Evolutionary conservation across 73 alveolate genomes (phyloP).

Genomic region (Paramecium octaurelia): DNA sequence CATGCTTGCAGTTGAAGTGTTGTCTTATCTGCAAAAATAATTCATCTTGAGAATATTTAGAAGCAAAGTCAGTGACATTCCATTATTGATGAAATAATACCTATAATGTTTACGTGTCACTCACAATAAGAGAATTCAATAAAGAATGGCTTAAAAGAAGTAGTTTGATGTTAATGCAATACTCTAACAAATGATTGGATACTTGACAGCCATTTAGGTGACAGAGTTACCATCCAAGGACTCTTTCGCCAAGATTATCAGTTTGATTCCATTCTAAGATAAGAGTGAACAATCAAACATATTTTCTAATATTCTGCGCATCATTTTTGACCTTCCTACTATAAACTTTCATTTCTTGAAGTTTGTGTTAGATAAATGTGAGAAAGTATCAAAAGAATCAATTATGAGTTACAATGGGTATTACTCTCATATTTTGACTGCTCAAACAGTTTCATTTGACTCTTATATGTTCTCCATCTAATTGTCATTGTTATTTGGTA

Average conservation of each 20-base stretch:
- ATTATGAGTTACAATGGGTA: neutral
- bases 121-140: neutral
- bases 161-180: neutral
- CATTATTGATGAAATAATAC: neutral
- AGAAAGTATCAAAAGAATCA: constrained; percentile 29
- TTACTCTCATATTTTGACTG: constrained; percentile 22
- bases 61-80: neutral
- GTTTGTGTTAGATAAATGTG: neutral
- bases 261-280: neutral
- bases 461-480: neutral
- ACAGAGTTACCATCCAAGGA: neutral
- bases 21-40: neutral
- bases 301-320: neutral
- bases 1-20: neutral
- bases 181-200: neutral
- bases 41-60: neutral
- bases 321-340: constrained; percentile 16
- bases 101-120: constrained; percentile 27
- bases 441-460: constrained; percentile 1
- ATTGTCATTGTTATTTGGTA: neutral
- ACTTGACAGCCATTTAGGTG: neutral
- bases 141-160: neutral
- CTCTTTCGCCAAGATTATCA: neutral
- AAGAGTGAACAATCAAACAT: neutral
- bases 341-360: constrained; percentile 27